Percentiles rank a stretch among this genome's conserved stretches.
Evolutionary conservation across 768 basidiomycete genomes (phyloP).

Genomic region (Leccinellum rugosiceps): DNA sequence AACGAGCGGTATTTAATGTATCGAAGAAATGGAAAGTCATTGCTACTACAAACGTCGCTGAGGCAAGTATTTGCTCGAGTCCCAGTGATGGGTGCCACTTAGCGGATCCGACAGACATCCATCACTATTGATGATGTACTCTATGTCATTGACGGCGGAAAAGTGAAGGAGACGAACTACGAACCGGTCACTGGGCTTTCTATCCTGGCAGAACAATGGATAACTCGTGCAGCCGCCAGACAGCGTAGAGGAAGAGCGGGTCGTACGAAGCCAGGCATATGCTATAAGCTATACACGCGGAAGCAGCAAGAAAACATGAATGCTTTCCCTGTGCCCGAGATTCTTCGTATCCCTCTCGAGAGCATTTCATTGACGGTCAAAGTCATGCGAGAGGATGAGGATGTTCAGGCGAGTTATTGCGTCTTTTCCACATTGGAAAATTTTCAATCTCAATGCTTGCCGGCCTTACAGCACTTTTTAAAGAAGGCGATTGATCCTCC

Average conservation of each 20-base stretch:
- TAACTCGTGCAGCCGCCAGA: constrained; percentile 71
- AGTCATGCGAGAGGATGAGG: constrained; percentile 68
- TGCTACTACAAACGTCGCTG: constrained; percentile 88
- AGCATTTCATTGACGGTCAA: constrained; percentile 80
- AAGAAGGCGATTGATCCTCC: constrained; percentile 83
- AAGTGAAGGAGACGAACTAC: constrained; percentile 77
- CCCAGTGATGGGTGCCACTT: not conserved
- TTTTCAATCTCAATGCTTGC: too few relatives aligned
- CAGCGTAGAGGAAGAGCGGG: constrained; percentile 91
- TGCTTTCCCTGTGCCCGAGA: constrained; percentile 80
- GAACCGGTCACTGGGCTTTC: constrained; percentile 73
- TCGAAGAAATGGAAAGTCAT: constrained; percentile 77
- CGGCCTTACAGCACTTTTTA: too few relatives aligned
- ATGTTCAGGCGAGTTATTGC: constrained; percentile 60
- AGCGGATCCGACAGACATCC: constrained; percentile 55
- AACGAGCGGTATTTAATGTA: constrained; percentile 68
- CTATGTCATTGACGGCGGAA: constrained; percentile 82
- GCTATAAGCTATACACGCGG: constrained; percentile 86
- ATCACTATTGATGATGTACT: constrained; percentile 89
- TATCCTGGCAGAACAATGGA: constrained; percentile 73
- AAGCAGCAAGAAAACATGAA: constrained; percentile 67
- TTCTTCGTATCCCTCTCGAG: constrained; percentile 82
- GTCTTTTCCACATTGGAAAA: too few relatives aligned
- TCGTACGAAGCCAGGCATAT: constrained; percentile 75
- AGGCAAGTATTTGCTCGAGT: constrained; percentile 43